Base-by-base conservation (phyloP, 176 grass and related monocot species). In the Pontederia paniculata region DNA sequence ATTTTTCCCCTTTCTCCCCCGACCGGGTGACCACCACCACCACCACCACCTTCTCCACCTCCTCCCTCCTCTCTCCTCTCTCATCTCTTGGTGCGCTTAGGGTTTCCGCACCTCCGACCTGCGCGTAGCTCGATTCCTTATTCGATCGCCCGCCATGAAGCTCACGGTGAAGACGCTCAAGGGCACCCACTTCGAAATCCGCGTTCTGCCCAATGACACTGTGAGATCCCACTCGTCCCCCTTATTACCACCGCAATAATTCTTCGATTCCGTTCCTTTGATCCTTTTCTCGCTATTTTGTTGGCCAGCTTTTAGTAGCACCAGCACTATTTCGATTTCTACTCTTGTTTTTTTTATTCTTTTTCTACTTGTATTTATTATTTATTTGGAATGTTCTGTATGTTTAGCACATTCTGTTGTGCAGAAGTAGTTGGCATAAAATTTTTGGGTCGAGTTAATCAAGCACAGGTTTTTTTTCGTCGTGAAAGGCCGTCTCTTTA, bases 101-200 rank as follows among this genome's bases (percentile, higher is more conserved):
- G 28, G 28, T 37, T 37, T 37, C 28, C 28, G 28, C 28, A 37
- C 28, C 28, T 37, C 28, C 28, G n/a, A n/a, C n/a, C n/a, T n/a
- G n/a, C n/a, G n/a, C 28, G 28, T 37, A 37, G 28, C n/a, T n/a
- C n/a, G n/a, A 37, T 37, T 37, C 28, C 28, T 37, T 2, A 2
- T 37, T 37, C 55, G 18, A 9, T 41, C n/a, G 50, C 46, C 23
- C 53, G 52, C 78, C 59, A 97, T 90, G 86, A 90, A 78, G 83
- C 80, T 97, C 42, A 84, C 74, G 52, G 86, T 97, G 83, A 97
- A 82, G 74, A 97, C 80, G 53, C 83, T 90, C 64, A 97, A 84
- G 80, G 93, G 93, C 50, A 67, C 69, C 48, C 80, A 81, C 17
- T 97, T 97, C 74, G 86, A 97, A 77, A 97, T 97, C 68, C 74